Conservation (phyloP, 768 basidiomycete species). For the Suillus clintonianus region DNA sequence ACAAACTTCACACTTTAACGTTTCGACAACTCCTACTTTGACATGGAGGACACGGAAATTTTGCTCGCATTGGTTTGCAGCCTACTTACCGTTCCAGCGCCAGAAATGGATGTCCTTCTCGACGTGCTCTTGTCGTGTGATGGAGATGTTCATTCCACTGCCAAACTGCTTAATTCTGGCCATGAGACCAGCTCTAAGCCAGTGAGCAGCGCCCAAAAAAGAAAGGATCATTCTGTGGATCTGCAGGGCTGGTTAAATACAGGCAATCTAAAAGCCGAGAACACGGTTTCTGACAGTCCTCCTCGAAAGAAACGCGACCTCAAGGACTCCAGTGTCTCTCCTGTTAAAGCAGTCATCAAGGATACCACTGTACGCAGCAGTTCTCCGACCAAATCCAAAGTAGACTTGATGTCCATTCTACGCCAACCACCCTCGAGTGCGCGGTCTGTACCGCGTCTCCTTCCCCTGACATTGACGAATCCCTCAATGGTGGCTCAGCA, state of each 20-base stretch:
- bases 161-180: slow-evolving; percentile 36
- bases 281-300: background rate
- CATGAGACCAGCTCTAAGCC: slow-evolving; percentile 10
- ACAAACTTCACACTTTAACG: background rate
- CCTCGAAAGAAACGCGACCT: slow-evolving; percentile 16
- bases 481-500: slow-evolving; percentile 67
- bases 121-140: slow-evolving; percentile 57
- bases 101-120: slow-evolving; percentile 47
- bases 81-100: slow-evolving; percentile 40
- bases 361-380: slow-evolving; percentile 13
- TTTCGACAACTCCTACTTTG: background rate
- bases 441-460: slow-evolving; percentile 36
- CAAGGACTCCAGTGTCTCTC: slow-evolving; percentile 10
- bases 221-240: slow-evolving; percentile 47
- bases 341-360: slow-evolving; percentile 9
- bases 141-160: slow-evolving; percentile 59
- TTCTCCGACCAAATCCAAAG: slow-evolving; percentile 32
- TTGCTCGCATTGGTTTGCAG: slow-evolving; percentile 70
- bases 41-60: slow-evolving; percentile 61
- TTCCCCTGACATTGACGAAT: slow-evolving; percentile 64
- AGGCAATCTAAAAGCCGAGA: background rate
- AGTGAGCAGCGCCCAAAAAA: slow-evolving; percentile 34
- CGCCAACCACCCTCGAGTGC: slow-evolving; percentile 47
- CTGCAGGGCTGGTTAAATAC: slow-evolving; percentile 59
- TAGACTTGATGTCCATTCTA: slow-evolving; percentile 59